Evolutionary conservation across 768 basidiomycete species (phyloP), one percentile per base, ranked within the genome.

Genomic region (Rhizopogon roseolus): DNA sequence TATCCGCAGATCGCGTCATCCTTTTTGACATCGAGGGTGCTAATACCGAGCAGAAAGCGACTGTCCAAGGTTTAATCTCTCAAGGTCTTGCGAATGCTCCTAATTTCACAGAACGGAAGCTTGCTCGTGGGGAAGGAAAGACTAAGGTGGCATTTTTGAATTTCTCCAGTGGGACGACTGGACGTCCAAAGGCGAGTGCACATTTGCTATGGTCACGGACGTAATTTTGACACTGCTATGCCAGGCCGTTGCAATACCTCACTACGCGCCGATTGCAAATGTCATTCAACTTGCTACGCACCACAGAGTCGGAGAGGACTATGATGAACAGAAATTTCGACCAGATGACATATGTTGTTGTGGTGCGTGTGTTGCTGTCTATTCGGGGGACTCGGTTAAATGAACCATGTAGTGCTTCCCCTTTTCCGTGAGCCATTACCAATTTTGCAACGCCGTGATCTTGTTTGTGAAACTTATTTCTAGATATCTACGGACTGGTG

Each of bases 131-230:
- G 1, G 88, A 90, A 67, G 86, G 72, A 16, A 86, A 74, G 66
- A 84, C 77, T 10, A 90, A 86, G 63, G 63, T 89, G 13, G 88
- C 88, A 0, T 81, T 88, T 56, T 68, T 88, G 27, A 82, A 77
- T 62, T 89, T 89, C 62, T 88, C 86, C 0, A 88, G 86, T 19
- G 85, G 85, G 22, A 90, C 88, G 0, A 90, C 88, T 2, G 88
- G 88, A 0, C 80, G 73, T 55, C 88, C 88, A 0, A 87, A 90
- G 79, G 84, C 82, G 50, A n/a, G 56, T 17, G 19, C 7, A 2
- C 22, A 17, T 37, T 49, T 6, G 9, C 17, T 6, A 19, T 17
- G 38, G 4, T 6, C 16, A 22, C 48, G 41, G 4, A 49, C 29
- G 25, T 14, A 9, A 28, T 16, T 22, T 17, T 16, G 6, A 19